These are phyloP conservation scores for Globisporangium viniferum DNA, from an alignment of 352 stramenopile genomes.

Conservation along the genomic window DNA sequence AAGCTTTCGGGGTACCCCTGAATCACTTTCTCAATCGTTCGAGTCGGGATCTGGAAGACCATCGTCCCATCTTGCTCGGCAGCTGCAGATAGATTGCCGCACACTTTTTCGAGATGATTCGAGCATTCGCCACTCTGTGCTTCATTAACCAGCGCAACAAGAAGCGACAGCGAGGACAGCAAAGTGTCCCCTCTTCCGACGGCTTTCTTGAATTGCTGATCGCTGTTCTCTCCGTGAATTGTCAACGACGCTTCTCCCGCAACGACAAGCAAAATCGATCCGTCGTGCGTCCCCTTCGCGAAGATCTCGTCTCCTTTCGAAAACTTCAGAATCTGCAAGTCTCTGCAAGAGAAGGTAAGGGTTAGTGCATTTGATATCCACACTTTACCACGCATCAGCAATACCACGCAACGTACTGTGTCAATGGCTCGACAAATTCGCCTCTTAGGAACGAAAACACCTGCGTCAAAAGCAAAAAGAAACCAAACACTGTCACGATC, in stretches of 20 bases:
- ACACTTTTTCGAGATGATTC: conserved; percentile 42
- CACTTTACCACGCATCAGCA: neutral
- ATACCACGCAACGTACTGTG: conserved; percentile 23
- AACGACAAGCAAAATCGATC: conserved; percentile 74
- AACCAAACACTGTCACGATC: neutral
- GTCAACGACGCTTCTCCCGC: conserved; percentile 50
- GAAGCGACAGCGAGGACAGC: conserved; percentile 65
- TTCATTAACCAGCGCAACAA: conserved; percentile 51
- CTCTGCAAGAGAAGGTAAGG: conserved; percentile 22
- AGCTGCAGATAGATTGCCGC: conserved; percentile 47
- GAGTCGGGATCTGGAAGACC: conserved; percentile 61
- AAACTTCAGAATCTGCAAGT: conserved; percentile 56
- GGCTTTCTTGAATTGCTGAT: conserved; percentile 45
- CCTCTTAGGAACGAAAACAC: conserved; percentile 72
- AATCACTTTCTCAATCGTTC: conserved; percentile 48
- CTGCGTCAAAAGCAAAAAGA: conserved; percentile 10
- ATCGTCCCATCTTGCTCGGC: conserved; percentile 46
- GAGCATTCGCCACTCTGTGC: conserved; percentile 26
- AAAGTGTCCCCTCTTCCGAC: conserved; percentile 62
- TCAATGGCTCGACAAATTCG: conserved; percentile 63
- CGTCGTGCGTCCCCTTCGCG: conserved; percentile 49
- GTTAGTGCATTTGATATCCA: neutral
- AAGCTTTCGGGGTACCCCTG: conserved; percentile 65
- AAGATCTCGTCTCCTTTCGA: conserved; percentile 59
- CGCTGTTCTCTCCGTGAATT: conserved; percentile 45